phyloP scores from a whole-genome alignment of 306 rosid species.

The Inga oerstediana region DNA sequence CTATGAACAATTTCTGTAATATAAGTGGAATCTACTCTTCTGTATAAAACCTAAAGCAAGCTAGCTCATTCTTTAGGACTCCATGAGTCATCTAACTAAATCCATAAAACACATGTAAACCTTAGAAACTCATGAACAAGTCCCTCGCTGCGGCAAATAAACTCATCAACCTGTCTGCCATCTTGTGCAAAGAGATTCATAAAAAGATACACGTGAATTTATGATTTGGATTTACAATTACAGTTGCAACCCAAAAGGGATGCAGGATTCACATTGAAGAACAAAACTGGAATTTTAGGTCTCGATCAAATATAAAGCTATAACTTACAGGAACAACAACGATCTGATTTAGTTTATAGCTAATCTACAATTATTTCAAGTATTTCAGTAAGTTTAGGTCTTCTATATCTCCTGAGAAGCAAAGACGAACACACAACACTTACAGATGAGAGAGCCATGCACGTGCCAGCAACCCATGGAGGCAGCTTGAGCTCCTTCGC shows the following conservation, averaged over 20 bases:
- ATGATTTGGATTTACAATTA: slow-evolving; percentile 31
- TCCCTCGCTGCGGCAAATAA: not conserved
- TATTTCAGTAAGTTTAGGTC: slow-evolving; percentile 78
- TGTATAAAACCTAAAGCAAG: not conserved
- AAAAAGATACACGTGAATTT: not conserved
- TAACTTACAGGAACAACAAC: not conserved
- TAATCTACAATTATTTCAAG: slow-evolving; percentile 85
- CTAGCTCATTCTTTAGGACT: not conserved
- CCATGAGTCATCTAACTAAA: not conserved
- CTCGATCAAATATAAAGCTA: slow-evolving; percentile 31
- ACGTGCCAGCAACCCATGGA: slow-evolving; percentile 93
- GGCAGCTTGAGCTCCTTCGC: slow-evolving; percentile 89
- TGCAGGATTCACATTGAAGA: slow-evolving; percentile 22
- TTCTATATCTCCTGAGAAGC: slow-evolving; percentile 75
- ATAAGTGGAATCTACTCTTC: too few species aligned
- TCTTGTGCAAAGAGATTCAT: not conserved
- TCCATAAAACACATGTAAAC: not conserved
- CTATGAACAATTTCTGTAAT: too few species aligned
- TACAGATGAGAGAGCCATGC: slow-evolving; percentile 91
- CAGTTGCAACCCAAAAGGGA: slow-evolving; percentile 32
- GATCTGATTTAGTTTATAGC: slow-evolving; percentile 31
- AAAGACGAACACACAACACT: slow-evolving; percentile 87
- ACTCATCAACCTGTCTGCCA: not conserved
- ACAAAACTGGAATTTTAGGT: slow-evolving; percentile 50
- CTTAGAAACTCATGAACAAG: not conserved